Percentiles rank a stretch among this genome's conserved stretches.
phyloP scores from a whole-genome alignment of 768 basidiomycete genomes.

The Panellus pusillus region DNA sequence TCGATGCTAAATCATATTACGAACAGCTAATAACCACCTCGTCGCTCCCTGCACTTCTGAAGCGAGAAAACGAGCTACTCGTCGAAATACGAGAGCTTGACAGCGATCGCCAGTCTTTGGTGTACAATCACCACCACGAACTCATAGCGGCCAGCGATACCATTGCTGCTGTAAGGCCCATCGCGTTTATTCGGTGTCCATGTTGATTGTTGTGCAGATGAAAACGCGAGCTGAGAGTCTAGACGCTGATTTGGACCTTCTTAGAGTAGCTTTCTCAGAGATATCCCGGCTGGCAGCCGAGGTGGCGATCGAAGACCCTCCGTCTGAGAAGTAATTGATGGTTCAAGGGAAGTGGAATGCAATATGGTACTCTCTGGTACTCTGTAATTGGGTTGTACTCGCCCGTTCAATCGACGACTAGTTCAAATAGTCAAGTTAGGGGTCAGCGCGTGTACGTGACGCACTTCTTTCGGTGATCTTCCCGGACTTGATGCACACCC shows the following conservation, averaged over 20 bases:
- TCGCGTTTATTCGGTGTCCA: not conserved
- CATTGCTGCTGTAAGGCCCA: constrained; percentile 68
- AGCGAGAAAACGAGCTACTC: constrained; percentile 79
- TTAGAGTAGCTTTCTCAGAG: constrained; percentile 81
- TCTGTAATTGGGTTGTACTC: no score
- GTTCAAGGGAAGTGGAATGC: no score
- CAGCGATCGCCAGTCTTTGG: constrained; percentile 84
- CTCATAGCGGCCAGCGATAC: constrained; percentile 93
- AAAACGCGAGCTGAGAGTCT: constrained; percentile 84
- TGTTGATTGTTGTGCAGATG: constrained; percentile 54
- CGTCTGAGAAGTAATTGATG: not conserved
- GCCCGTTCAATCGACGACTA: no score
- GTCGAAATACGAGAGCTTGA: constrained; percentile 85
- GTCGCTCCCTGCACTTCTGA: constrained; percentile 69
- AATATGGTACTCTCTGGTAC: no score
- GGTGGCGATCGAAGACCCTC: constrained; percentile 48
- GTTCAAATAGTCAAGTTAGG: no score
- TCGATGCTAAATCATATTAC: constrained; percentile 83
- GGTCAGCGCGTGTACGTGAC: no score
- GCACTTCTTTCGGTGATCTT: no score
- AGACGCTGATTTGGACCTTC: constrained; percentile 79
- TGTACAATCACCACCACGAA: constrained; percentile 95
- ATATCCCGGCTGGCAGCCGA: constrained; percentile 78
- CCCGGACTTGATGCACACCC: no score
- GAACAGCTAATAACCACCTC: constrained; percentile 84